Evolutionary conservation across 805 yeast genomes (phyloP), one percentile per base, ranked within the genome.

Genomic region (Sugiyamaella lignohabitans): DNA sequence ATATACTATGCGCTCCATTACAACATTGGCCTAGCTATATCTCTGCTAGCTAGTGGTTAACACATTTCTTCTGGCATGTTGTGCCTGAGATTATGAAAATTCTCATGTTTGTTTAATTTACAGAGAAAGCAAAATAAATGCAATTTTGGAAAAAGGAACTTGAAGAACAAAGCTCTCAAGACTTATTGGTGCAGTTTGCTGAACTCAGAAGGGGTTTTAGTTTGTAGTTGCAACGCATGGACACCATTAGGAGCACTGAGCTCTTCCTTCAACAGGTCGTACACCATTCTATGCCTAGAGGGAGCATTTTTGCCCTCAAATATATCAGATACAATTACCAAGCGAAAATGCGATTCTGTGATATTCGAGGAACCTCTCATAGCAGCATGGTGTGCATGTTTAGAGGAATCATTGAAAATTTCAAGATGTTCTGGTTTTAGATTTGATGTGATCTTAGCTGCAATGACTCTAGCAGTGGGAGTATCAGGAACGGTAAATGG

Each of bases 331-430:
- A 87, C 84, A 3, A 89, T 72, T 41, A 78, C 81, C 32, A 91
- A 64, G 47, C 87, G 55, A 65, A 89, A 87, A 63, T 91, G 97
- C 0, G 94, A 82, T 64, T 91, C 97, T 2, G 75, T 72, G 14
- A 69, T 71, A 63, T 87, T 87, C 1, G 73, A 55, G 5, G 89
- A 87, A 3, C 82, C 87, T 45, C 80, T 74, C 69, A 87, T 74
- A 1, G 94, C 88, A 48, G 80, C 82, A 63, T 91, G 98, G 53
- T 86, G 89, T 1, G 88, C 78, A 64, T 91, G 98, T 61, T 84
- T 84, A 64, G 79, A 79, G 4, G 96, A 86, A 64, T 91, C 97
- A 62, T 91, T 91, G 48, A 69, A 70, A 4, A 91, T 73, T 27
- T 73, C 53, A 76, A 70, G 54, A 53, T 63, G 5, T 60, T 58